phyloP scores from a whole-genome alignment of 345 rosid species.

The Erucastrum elatum region DNA sequence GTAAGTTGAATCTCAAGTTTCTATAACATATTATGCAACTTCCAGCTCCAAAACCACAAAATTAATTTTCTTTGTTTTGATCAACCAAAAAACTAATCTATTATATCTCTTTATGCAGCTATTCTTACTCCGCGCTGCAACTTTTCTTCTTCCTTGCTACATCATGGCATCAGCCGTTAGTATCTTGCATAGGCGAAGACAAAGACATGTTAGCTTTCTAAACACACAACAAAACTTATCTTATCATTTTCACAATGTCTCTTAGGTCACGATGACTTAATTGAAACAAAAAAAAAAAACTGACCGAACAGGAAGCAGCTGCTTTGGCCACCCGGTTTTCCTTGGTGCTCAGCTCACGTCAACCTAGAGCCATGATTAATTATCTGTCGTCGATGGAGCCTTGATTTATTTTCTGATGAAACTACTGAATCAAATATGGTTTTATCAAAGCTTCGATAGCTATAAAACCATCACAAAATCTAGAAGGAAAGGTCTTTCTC shows the following conservation, averaged over 20 bases:
- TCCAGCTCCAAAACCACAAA: not conserved
- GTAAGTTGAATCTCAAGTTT: constrained; percentile 49
- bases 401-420: constrained; percentile 14
- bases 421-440: not conserved
- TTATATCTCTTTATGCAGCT: constrained; percentile 48
- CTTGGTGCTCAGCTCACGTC: constrained; percentile 82
- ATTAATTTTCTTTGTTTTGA: no score
- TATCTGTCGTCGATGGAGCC: constrained; percentile 30
- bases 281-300: not conserved
- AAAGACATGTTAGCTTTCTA: constrained; percentile 63
- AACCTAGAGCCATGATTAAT: constrained; percentile 56
- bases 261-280: not conserved
- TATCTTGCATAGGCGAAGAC: constrained; percentile 82
- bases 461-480: constrained; percentile 1
- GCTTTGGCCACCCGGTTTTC: constrained; percentile 86
- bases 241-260: constrained; percentile 3
- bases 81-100: not conserved
- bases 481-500: not conserved
- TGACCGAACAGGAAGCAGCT: constrained; percentile 69
- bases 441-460: not conserved
- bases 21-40: not conserved
- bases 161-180: constrained; percentile 99
- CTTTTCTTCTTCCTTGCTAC: constrained; percentile 91
- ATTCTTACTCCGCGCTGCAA: constrained; percentile 78
- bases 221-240: not conserved